Conservation (phyloP, 345 rosid species). For the Excoecaria cochinchinensis region DNA sequence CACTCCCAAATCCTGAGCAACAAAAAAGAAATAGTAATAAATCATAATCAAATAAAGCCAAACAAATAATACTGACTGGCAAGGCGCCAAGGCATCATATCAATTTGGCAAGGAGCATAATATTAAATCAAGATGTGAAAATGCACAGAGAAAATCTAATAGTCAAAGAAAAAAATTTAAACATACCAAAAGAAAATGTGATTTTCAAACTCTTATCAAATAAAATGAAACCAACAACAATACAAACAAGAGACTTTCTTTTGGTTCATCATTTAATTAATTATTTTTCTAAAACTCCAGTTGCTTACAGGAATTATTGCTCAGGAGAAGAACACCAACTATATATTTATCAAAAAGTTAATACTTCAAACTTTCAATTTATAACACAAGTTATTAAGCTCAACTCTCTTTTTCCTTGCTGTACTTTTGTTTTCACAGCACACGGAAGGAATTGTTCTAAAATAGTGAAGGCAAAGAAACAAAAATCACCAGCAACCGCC, state of each 20-base stretch:
- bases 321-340: no score
- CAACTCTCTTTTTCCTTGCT: no score
- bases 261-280: no score
- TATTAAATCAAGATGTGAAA: not conserved
- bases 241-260: not conserved
- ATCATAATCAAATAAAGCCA: not conserved
- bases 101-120: not conserved
- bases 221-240: not conserved
- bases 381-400: no score
- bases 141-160: not conserved
- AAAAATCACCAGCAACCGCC: slow-evolving; percentile 86
- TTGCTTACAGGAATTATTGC: no score
- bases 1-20: not conserved
- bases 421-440: no score
- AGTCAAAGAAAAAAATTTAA: not conserved
- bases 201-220: not conserved
- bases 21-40: no score
- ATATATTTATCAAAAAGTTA: no score
- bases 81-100: not conserved
- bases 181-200: not conserved
- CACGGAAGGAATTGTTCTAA: no score
- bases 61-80: not conserved
- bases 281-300: no score
- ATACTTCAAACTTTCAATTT: no score
- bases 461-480: slow-evolving; percentile 13